phyloP scores from a whole-genome alignment of 1,284 basidiomycete species.

The Entoloma clypeatum region DNA sequence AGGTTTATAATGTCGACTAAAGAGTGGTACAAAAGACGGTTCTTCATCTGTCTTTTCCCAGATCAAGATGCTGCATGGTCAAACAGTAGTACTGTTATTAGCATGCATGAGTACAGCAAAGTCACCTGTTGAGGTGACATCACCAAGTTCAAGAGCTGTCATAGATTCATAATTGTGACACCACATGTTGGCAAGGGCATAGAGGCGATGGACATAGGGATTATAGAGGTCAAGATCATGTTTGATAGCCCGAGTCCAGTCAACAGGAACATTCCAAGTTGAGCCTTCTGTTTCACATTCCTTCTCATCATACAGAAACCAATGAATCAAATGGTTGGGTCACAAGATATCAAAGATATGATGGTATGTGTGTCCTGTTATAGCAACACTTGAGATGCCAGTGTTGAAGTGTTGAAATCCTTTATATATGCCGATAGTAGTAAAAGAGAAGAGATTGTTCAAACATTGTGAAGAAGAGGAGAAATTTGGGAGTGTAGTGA shows the following conservation, averaged over 20 bases:
- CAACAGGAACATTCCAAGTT: neutral
- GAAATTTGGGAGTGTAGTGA: too few relatives aligned
- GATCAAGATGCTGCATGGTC: neutral
- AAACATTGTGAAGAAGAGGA: neutral
- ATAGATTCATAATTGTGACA: too few relatives aligned
- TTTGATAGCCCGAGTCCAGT: too few relatives aligned
- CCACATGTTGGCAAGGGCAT: too few relatives aligned
- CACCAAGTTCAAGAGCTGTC: too few relatives aligned
- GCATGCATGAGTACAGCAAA: too few relatives aligned
- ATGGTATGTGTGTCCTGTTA: neutral
- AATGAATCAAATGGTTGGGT: slow-evolving; percentile 1
- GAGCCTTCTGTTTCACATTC: neutral
- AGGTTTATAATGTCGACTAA: neutral
- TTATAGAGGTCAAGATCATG: too few relatives aligned
- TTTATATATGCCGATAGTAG: neutral
- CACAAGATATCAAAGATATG: neutral
- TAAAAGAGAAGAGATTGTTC: slow-evolving; percentile 1
- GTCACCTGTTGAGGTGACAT: too few relatives aligned
- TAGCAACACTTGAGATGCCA: neutral
- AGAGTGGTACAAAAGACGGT: slow-evolving; percentile 1
- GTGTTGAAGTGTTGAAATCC: neutral
- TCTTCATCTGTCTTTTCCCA: neutral
- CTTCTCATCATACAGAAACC: slow-evolving; percentile 1
- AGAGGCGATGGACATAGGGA: too few relatives aligned
- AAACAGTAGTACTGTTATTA: too few relatives aligned